phyloP scores from a whole-genome alignment of 2,329 filamentous ascomycete species.

The Ophiostoma fasciatum region DNA sequence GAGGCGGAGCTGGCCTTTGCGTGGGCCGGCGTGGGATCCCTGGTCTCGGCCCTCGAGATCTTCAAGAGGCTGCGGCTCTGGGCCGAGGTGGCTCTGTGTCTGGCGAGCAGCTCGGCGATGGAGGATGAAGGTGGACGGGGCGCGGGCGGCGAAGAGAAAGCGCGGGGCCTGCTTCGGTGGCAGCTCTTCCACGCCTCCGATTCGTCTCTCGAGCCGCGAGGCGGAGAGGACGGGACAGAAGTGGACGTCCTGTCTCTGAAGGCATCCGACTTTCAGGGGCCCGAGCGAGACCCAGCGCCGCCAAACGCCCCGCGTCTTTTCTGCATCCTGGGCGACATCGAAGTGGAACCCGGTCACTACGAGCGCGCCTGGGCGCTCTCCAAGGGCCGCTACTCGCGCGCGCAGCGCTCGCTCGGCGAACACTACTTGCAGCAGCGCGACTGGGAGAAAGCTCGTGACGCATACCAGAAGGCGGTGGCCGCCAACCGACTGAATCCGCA shows the following conservation, averaged over 20 bases:
- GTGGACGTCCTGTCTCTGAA: conserved; percentile 42
- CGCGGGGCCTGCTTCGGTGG: conserved; percentile 58
- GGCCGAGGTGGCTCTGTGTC: conserved; percentile 87
- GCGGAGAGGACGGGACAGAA: conserved; percentile 36
- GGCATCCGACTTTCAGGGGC: conserved; percentile 38
- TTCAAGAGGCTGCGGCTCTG: conserved; percentile 88
- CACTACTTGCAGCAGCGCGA: conserved; percentile 55
- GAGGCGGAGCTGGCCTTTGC: conserved; percentile 84
- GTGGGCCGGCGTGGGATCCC: conserved; percentile 80
- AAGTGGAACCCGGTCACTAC: conserved; percentile 60
- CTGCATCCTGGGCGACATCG: conserved; percentile 87
- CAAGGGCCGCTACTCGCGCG: conserved; percentile 63
- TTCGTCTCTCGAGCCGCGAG: conserved; percentile 13
- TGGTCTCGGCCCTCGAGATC: conserved; percentile 84
- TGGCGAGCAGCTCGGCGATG: conserved; percentile 47
- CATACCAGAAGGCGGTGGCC: conserved; percentile 62
- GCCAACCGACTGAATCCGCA: conserved; percentile 71
- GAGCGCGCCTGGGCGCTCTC: conserved; percentile 81
- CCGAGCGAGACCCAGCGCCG: conserved; percentile 54
- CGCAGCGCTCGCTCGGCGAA: conserved; percentile 75
- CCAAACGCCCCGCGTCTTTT: conserved; percentile 75
- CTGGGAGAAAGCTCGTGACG: conserved; percentile 53
- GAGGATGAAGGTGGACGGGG: conserved; percentile 41
- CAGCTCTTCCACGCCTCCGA: conserved; percentile 59
- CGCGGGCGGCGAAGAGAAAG: conserved; percentile 59